Evolutionary conservation across 2,329 filamentous ascomycete species (phyloP).

Genomic region (Penicillium rolfsii): DNA sequence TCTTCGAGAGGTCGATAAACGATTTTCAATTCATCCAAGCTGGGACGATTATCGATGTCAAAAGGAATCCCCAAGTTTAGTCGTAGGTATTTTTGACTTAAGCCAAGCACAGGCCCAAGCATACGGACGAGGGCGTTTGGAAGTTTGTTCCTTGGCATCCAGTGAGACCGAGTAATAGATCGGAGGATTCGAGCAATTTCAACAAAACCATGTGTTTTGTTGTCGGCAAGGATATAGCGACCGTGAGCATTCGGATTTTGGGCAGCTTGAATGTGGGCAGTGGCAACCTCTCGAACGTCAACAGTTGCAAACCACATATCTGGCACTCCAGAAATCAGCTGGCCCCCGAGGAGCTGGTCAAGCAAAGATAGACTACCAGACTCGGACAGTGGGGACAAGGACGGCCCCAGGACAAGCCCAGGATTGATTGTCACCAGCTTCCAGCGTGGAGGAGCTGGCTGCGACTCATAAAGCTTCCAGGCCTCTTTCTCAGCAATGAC

Average conservation of each 20-base stretch:
- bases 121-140: neutral
- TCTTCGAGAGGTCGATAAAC: slow-evolving; percentile 24
- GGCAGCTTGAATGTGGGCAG: slow-evolving; percentile 20
- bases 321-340: slow-evolving; percentile 30
- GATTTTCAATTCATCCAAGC: slow-evolving; percentile 27
- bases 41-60: slow-evolving; percentile 27
- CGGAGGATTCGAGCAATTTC: slow-evolving; percentile 16
- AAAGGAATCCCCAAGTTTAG: slow-evolving; percentile 27
- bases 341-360: slow-evolving; percentile 30
- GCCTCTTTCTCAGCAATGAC: slow-evolving; percentile 34
- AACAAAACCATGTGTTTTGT: slow-evolving; percentile 12
- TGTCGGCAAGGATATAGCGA: slow-evolving; percentile 21
- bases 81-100: neutral
- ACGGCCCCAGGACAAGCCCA: slow-evolving; percentile 32
- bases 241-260: slow-evolving; percentile 10
- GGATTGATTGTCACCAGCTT: slow-evolving; percentile 34
- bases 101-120: neutral
- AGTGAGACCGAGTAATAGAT: slow-evolving; percentile 8
- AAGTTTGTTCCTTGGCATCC: slow-evolving; percentile 8
- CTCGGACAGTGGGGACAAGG: slow-evolving; percentile 25
- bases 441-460: slow-evolving; percentile 26
- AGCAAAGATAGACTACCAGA: slow-evolving; percentile 34
- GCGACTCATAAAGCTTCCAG: slow-evolving; percentile 27
- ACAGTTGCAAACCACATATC: slow-evolving; percentile 30
- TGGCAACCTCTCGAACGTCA: slow-evolving; percentile 20